These are phyloP conservation scores for Solanum etuberosum DNA, from an alignment of 257 asterid species.

Conservation along the genomic window DNA sequence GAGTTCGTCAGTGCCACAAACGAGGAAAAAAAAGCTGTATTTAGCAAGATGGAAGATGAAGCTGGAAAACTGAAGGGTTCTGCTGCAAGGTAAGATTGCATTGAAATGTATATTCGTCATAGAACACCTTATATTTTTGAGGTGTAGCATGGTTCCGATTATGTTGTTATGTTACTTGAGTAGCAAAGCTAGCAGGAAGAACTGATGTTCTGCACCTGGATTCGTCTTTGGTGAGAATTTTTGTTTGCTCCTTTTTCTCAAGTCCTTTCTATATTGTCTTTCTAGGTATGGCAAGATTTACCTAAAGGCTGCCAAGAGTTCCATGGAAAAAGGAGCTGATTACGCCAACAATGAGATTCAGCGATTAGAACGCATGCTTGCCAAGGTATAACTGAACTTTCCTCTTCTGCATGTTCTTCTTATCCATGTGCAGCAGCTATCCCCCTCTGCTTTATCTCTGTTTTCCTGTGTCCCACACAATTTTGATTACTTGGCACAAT, in stretches of 20 bases:
- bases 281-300: slow-evolving; percentile 72
- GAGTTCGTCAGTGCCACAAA: slow-evolving; percentile 45
- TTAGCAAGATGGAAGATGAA: slow-evolving; percentile 61
- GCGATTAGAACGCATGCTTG: slow-evolving; percentile 74
- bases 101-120: neutral
- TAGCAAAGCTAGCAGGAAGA: neutral
- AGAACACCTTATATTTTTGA: neutral
- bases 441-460: neutral
- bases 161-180: neutral
- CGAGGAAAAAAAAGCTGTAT: slow-evolving; percentile 51
- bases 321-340: slow-evolving; percentile 72
- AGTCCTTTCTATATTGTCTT: slow-evolving; percentile 1
- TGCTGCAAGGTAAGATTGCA: slow-evolving; percentile 43
- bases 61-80: slow-evolving; percentile 64
- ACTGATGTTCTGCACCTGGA: neutral
- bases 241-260: neutral
- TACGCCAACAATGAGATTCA: slow-evolving; percentile 70
- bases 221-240: neutral
- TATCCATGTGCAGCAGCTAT: neutral
- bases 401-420: neutral
- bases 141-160: neutral
- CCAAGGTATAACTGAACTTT: slow-evolving; percentile 49
- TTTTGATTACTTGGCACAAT: neutral
- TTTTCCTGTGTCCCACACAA: neutral
- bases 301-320: slow-evolving; percentile 74